These are phyloP conservation scores for Endothia cerciana DNA, from an alignment of 2,329 filamentous ascomycete species.

Conservation along the genomic window DNA sequence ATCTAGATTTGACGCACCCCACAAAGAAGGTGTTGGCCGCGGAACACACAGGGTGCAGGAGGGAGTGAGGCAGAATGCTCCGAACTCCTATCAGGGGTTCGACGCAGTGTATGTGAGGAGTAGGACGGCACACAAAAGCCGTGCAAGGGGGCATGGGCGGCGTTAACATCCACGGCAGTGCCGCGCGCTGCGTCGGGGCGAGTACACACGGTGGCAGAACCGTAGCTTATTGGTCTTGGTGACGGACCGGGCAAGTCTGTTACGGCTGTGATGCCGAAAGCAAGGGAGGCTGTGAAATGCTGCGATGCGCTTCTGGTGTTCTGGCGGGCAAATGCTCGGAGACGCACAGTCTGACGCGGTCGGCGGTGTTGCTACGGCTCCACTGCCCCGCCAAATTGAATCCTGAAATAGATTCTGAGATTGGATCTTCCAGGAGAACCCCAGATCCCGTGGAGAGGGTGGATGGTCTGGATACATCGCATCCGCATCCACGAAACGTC, in stretches of 20 bases:
- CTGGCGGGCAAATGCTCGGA: slow-evolving; percentile 11
- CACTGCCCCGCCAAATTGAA: slow-evolving; percentile 20
- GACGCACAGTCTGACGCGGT: neutral
- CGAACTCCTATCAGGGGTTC: slow-evolving; percentile 17
- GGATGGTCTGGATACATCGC: slow-evolving; percentile 19
- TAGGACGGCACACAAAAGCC: slow-evolving; percentile 8
- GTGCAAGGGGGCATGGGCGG: slow-evolving; percentile 1
- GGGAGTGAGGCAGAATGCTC: neutral
- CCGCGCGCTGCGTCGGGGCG: neutral
- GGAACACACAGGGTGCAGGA: neutral
- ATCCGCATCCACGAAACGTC: slow-evolving; percentile 18
- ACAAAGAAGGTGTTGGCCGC: neutral
- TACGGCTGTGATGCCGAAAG: neutral
- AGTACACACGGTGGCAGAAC: neutral
- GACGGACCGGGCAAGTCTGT: neutral
- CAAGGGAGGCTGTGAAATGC: neutral
- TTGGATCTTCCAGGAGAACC: slow-evolving; percentile 26
- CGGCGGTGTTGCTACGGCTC: slow-evolving; percentile 12
- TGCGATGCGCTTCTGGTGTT: slow-evolving; percentile 1
- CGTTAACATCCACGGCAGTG: neutral
- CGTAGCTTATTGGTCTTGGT: neutral
- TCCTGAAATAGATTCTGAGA: slow-evolving; percentile 29
- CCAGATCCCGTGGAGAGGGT: slow-evolving; percentile 9
- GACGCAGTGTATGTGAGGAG: slow-evolving; percentile 9
- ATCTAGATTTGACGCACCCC: slow-evolving; percentile 15